These are phyloP conservation scores for Coniella vitis DNA, from an alignment of 2,329 filamentous ascomycete genomes.

Conservation along the genomic window DNA sequence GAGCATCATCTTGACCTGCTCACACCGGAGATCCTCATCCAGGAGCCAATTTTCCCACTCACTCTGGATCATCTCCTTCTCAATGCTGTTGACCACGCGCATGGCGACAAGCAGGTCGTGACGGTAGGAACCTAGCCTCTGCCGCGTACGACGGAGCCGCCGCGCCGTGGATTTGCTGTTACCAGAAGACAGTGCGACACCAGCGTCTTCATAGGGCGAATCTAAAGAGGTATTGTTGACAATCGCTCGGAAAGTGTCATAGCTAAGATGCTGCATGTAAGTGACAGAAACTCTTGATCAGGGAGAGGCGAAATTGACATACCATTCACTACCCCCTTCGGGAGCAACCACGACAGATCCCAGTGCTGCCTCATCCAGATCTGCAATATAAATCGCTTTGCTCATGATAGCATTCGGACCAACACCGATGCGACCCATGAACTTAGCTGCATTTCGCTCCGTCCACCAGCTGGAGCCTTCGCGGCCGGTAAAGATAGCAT, in stretches of 20 bases:
- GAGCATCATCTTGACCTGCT: conserved; percentile 47
- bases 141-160: conserved; percentile 70
- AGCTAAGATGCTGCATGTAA: conserved; percentile 32
- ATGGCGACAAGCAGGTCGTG: conserved; percentile 89
- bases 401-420: conserved; percentile 74
- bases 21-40: conserved; percentile 72
- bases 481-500: conserved; percentile 67
- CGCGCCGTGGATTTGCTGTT: conserved; percentile 49
- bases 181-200: conserved; percentile 37
- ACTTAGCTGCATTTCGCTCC: conserved; percentile 71
- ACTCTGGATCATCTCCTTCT: conserved; percentile 74
- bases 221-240: conserved; percentile 53
- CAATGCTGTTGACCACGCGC: conserved; percentile 81
- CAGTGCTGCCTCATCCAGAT: conserved; percentile 60
- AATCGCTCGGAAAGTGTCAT: conserved; percentile 54
- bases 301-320: conserved; percentile 17
- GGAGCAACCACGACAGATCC: conserved; percentile 28
- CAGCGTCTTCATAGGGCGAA: conserved; percentile 46
- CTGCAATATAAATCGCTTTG: conserved; percentile 74
- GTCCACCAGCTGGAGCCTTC: conserved; percentile 76
- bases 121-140: conserved; percentile 74
- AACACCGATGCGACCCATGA: conserved; percentile 77
- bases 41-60: conserved; percentile 93
- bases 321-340: conserved; percentile 45
- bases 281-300: not conserved